Evolutionary conservation across 2,329 filamentous ascomycete species (phyloP).

Genomic region (Didymellaceae sp.): DNA sequence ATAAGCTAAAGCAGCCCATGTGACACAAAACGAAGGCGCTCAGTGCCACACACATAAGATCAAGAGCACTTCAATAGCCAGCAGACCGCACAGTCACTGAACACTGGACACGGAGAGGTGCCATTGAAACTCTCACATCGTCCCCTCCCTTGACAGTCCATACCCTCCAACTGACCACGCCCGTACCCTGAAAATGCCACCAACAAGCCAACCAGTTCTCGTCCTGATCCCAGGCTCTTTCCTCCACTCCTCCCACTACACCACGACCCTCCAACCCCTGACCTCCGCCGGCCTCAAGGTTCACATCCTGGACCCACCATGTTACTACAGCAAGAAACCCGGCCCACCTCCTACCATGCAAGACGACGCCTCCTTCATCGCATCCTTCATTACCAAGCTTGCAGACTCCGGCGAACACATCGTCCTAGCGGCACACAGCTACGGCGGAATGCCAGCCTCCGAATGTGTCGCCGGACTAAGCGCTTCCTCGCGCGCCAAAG

Average conservation of each 20-base stretch:
- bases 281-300: conserved; percentile 12
- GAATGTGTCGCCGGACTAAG: conserved; percentile 7
- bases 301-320: conserved; percentile 17
- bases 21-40: neutral
- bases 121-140: neutral
- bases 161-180: neutral
- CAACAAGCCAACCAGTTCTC: neutral
- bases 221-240: conserved; percentile 32
- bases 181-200: neutral
- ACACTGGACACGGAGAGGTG: too few relatives aligned
- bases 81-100: too few relatives aligned
- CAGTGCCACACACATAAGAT: neutral
- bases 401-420: conserved; percentile 42
- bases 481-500: conserved; percentile 5
- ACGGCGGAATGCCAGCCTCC: conserved; percentile 19
- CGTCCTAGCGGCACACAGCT: conserved; percentile 25
- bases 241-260: conserved; percentile 17
- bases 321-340: conserved; percentile 17
- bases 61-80: neutral
- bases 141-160: neutral
- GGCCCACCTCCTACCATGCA: conserved; percentile 21
- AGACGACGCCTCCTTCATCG: conserved; percentile 41
- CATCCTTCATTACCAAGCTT: conserved; percentile 19
- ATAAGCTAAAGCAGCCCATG: neutral
- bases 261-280: conserved; percentile 7